Conservation (phyloP, 2,329 filamentous ascomycete genomes). For the Nothopassalora personata region DNA sequence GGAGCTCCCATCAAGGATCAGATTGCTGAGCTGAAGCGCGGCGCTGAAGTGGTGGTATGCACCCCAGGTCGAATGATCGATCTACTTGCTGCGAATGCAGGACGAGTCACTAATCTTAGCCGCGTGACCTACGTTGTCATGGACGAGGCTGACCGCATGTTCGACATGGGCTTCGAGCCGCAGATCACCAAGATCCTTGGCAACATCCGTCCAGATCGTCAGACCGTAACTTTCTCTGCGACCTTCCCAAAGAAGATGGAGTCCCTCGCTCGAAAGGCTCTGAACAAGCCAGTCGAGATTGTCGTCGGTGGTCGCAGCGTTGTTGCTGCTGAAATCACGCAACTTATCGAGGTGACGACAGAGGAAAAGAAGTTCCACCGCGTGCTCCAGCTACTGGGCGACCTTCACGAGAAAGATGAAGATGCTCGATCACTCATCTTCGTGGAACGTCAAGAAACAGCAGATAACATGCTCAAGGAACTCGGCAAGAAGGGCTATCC, state of each 20-base stretch:
- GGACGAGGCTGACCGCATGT: slow-evolving; percentile 98
- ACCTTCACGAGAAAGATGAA: slow-evolving; percentile 79
- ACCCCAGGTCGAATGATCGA: slow-evolving; percentile 96
- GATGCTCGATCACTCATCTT: slow-evolving; percentile 78
- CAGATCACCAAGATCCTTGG: slow-evolving; percentile 95
- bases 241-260: slow-evolving; percentile 95
- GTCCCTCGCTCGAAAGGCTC: slow-evolving; percentile 78
- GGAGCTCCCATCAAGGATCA: slow-evolving; percentile 96
- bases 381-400: slow-evolving; percentile 78
- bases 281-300: slow-evolving; percentile 83
- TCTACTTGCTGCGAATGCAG: slow-evolving; percentile 84
- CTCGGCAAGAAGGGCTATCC: slow-evolving; percentile 79
- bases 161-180: slow-evolving; percentile 98
- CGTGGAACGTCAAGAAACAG: slow-evolving; percentile 35
- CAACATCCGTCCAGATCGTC: slow-evolving; percentile 84
- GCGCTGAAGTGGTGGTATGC: slow-evolving; percentile 90
- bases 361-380: slow-evolving; percentile 80
- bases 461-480: slow-evolving; percentile 55
- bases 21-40: slow-evolving; percentile 91
- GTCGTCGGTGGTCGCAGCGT: slow-evolving; percentile 79
- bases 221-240: slow-evolving; percentile 92
- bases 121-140: slow-evolving; percentile 91
- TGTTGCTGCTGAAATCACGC: slow-evolving; percentile 69
- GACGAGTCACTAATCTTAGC: slow-evolving; percentile 85
- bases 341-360: slow-evolving; percentile 81